Evolutionary conservation across 306 rosid genomes (phyloP).

Genomic region (Adenanthera pavonina): DNA sequence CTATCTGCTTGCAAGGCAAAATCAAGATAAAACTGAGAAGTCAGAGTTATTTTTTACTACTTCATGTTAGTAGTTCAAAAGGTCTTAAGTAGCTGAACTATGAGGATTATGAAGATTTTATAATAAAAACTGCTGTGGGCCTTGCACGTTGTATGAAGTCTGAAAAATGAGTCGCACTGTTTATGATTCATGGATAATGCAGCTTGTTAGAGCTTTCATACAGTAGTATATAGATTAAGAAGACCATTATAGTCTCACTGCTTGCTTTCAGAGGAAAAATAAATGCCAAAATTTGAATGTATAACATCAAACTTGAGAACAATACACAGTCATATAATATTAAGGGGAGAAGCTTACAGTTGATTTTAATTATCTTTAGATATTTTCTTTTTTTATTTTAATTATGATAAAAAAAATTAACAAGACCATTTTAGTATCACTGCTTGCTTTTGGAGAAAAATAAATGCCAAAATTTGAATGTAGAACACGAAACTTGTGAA

Average conservation of each 20-base stretch:
- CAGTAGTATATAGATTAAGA: background rate
- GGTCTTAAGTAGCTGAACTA: background rate
- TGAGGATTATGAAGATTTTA: too few relatives aligned
- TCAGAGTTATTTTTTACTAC: background rate
- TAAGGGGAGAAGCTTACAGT: slow-evolving; percentile 30
- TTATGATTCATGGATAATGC: too few relatives aligned
- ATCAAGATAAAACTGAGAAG: background rate
- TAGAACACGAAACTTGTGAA: background rate
- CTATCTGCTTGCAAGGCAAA: background rate
- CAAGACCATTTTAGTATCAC: background rate
- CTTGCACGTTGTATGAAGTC: too few relatives aligned
- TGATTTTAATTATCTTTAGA: background rate
- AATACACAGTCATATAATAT: background rate
- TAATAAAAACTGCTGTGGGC: background rate
- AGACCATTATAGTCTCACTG: background rate
- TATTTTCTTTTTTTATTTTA: background rate
- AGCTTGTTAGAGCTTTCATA: too few relatives aligned
- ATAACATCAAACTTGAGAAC: slow-evolving; percentile 3
- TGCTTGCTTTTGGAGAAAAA: background rate
- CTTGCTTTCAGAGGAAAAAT: slow-evolving; percentile 25
- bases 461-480: background rate
- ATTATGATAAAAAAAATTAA: background rate
- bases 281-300: slow-evolving; percentile 1
- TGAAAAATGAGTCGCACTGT: too few relatives aligned
- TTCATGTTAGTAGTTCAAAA: background rate